Evolutionary conservation across 2,329 filamentous ascomycete genomes (phyloP).

Genomic region (Penicillium nordicum): DNA sequence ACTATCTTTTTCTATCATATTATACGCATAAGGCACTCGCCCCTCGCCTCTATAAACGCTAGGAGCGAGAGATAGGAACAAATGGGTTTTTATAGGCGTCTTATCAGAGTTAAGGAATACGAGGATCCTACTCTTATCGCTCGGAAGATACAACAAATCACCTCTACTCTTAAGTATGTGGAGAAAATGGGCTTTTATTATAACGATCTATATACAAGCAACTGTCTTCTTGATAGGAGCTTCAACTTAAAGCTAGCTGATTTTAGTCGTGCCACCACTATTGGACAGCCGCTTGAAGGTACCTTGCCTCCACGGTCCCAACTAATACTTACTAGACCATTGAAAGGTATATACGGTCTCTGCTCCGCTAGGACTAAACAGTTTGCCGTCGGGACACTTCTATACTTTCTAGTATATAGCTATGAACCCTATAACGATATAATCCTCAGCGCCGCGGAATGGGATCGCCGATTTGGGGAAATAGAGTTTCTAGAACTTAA

Average conservation of each 20-base stretch:
- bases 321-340: slow-evolving; percentile 12
- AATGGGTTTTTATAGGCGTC: slow-evolving; percentile 3
- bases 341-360: slow-evolving; percentile 20
- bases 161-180: slow-evolving; percentile 17
- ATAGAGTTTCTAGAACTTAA: slow-evolving; percentile 20
- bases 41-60: not conserved
- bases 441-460: not conserved
- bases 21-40: not conserved
- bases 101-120: slow-evolving; percentile 14
- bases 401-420: slow-evolving; percentile 24
- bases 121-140: slow-evolving; percentile 18
- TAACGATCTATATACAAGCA: not conserved
- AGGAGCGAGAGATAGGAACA: not conserved
- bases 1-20: slow-evolving; percentile 18
- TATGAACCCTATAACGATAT: slow-evolving; percentile 15
- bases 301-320: slow-evolving; percentile 12
- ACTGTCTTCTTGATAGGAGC: slow-evolving; percentile 15
- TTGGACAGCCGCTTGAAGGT: slow-evolving; percentile 16
- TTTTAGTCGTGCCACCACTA: slow-evolving; percentile 16
- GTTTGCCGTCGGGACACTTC: slow-evolving; percentile 17
- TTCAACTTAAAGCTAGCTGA: slow-evolving; percentile 6
- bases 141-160: slow-evolving; percentile 19
- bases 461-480: slow-evolving; percentile 13
- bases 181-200: slow-evolving; percentile 20
- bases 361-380: slow-evolving; percentile 21